phyloP scores from a whole-genome alignment of 1,139 yeast genomes.

The Lodderomyces jiufengensis region DNA sequence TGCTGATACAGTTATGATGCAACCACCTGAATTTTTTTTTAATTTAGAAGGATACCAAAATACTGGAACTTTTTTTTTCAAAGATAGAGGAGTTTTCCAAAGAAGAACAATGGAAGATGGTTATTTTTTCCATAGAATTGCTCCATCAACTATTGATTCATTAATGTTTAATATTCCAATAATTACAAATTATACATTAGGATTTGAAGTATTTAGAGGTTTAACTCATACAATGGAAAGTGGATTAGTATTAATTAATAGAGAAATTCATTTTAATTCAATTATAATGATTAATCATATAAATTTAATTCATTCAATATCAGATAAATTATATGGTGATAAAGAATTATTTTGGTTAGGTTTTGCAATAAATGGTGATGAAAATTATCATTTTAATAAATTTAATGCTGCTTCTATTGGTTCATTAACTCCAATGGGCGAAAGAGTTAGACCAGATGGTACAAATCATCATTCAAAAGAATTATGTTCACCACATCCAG shows the following conservation, averaged over 20 bases:
- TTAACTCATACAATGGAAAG: slow-evolving; percentile 32
- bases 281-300: slow-evolving; percentile 28
- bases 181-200: slow-evolving; percentile 21
- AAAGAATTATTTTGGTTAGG: slow-evolving; percentile 36
- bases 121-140: slow-evolving; percentile 23
- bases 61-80: slow-evolving; percentile 31
- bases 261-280: slow-evolving; percentile 27
- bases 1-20: slow-evolving; percentile 32
- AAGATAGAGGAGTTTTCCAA: slow-evolving; percentile 29
- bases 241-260: slow-evolving; percentile 28
- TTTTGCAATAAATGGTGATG: slow-evolving; percentile 32
- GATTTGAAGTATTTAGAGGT: slow-evolving; percentile 26
- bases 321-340: slow-evolving; percentile 28
- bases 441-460: slow-evolving; percentile 20
- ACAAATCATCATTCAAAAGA: slow-evolving; percentile 23
- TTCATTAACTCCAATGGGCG: slow-evolving; percentile 20
- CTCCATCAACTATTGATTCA: slow-evolving; percentile 29
- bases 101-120: slow-evolving; percentile 22
- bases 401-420: slow-evolving; percentile 31
- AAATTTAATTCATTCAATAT: slow-evolving; percentile 24
- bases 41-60: slow-evolving; percentile 21
- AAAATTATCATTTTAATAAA: slow-evolving; percentile 27
- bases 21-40: slow-evolving; percentile 30
- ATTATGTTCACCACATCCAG: slow-evolving; percentile 45
- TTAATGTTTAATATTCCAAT: slow-evolving; percentile 31